Evolutionary conservation across 1,284 basidiomycete genomes (phyloP).

Genomic region (Cutaneotrichosporon sp.): DNA sequence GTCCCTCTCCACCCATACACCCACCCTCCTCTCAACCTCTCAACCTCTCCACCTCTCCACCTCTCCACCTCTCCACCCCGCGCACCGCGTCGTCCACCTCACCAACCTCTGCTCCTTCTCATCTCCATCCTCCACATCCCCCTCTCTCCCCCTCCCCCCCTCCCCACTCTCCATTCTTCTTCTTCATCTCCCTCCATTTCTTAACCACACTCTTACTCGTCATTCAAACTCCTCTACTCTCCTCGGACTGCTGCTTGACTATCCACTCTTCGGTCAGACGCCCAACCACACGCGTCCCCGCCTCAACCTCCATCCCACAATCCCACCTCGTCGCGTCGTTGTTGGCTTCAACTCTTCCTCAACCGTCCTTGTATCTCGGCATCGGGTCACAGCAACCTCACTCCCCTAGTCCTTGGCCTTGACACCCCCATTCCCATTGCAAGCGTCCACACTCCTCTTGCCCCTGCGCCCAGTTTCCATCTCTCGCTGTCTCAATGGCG

Average conservation of each 20-base stretch:
- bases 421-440: background rate
- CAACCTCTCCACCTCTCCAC: too few relatives aligned
- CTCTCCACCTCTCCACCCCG: background rate
- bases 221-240: background rate
- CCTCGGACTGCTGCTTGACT: background rate
- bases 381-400: background rate
- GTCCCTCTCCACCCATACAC: too few relatives aligned
- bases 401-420: background rate
- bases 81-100: too few relatives aligned
- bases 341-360: background rate
- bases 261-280: background rate
- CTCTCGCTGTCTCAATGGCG: constrained; percentile 29
- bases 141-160: background rate
- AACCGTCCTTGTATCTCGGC: background rate
- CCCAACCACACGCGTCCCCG: background rate
- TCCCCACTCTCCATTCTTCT: background rate
- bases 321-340: background rate
- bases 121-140: background rate
- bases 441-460: background rate
- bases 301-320: background rate
- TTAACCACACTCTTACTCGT: constrained; percentile 8
- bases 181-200: background rate
- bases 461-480: too few relatives aligned
- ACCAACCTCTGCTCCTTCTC: background rate
- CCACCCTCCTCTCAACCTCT: background rate